Conservation (phyloP, 352 stramenopile species). For the Saprolegnia diclina region DNA sequence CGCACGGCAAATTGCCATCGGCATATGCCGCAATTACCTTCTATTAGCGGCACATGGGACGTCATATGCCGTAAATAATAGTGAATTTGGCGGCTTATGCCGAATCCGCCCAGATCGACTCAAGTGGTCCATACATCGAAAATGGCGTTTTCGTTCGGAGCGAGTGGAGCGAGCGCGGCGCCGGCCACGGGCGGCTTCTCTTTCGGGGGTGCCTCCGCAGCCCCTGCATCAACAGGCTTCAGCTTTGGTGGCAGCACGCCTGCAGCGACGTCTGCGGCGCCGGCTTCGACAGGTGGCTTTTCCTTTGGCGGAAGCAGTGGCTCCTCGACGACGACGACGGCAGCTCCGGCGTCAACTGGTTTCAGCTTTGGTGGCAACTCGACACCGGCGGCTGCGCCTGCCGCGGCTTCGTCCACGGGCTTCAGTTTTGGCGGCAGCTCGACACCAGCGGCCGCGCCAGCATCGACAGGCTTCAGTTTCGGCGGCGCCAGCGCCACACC, state of each 20-base stretch:
- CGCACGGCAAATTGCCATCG: neutral
- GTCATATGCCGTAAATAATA: neutral
- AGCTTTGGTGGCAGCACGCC: slow-evolving; percentile 29
- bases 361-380: slow-evolving; percentile 9
- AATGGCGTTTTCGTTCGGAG: slow-evolving; percentile 29
- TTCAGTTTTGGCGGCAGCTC: slow-evolving; percentile 6
- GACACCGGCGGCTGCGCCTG: neutral
- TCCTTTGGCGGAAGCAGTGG: slow-evolving; percentile 22
- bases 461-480: slow-evolving; percentile 30
- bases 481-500: slow-evolving; percentile 6
- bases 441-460: slow-evolving; percentile 10
- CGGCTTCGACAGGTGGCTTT: slow-evolving; percentile 26
- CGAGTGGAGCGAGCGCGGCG: neutral
- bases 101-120: neutral
- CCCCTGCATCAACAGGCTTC: slow-evolving; percentile 25
- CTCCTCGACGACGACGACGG: neutral
- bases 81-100: neutral
- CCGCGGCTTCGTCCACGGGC: neutral
- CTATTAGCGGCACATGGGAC: neutral
- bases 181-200: slow-evolving; percentile 26
- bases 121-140: slow-evolving; percentile 5
- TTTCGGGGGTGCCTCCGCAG: slow-evolving; percentile 23
- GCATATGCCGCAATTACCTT: neutral
- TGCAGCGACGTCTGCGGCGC: slow-evolving; percentile 9
- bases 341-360: neutral